A percentile compares a stretch with the other conserved stretches of the same genome.
phyloP scores from a whole-genome alignment of 768 basidiomycete species.

The Pleurotus djamor region DNA sequence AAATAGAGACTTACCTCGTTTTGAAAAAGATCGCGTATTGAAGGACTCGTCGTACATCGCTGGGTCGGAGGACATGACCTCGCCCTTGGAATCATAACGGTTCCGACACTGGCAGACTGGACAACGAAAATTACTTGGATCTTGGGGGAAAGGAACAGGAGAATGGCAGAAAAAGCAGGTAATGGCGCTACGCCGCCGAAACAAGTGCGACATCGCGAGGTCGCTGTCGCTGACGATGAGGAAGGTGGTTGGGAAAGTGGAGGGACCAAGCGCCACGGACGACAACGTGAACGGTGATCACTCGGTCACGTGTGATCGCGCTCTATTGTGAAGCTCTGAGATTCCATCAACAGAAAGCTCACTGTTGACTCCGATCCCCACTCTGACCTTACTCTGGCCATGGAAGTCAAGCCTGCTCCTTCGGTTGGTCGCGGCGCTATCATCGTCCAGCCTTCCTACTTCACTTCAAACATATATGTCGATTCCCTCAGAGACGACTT shows the following conservation, averaged over 20 bases:
- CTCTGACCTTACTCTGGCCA: constrained; percentile 27
- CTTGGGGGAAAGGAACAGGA: constrained; percentile 34
- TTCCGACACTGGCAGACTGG: constrained; percentile 73
- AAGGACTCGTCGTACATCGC: constrained; percentile 83
- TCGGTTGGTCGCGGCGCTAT: constrained; percentile 59
- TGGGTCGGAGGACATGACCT: constrained; percentile 83
- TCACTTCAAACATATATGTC: constrained; percentile 76
- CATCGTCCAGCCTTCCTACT: constrained; percentile 71
- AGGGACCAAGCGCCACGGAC: not conserved
- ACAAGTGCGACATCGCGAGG: constrained; percentile 38
- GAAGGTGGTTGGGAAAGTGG: not conserved
- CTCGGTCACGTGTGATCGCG: not conserved
- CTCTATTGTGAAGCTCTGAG: too few relatives aligned
- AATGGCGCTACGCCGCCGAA: constrained; percentile 48
- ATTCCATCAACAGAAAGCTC: too few relatives aligned
- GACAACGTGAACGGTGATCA: not conserved
- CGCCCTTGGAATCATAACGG: constrained; percentile 65
- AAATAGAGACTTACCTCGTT: constrained; percentile 50
- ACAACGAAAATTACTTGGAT: constrained; percentile 63
- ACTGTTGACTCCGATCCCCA: too few relatives aligned
- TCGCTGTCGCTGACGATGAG: not conserved
- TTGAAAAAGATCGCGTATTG: constrained; percentile 68
- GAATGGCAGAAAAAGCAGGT: constrained; percentile 78
- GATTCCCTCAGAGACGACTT: constrained; percentile 66
- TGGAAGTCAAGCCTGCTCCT: constrained; percentile 52